Conservation (phyloP, 192 early-diverging fungal species). For the Chytriomyces sp. region DNA sequence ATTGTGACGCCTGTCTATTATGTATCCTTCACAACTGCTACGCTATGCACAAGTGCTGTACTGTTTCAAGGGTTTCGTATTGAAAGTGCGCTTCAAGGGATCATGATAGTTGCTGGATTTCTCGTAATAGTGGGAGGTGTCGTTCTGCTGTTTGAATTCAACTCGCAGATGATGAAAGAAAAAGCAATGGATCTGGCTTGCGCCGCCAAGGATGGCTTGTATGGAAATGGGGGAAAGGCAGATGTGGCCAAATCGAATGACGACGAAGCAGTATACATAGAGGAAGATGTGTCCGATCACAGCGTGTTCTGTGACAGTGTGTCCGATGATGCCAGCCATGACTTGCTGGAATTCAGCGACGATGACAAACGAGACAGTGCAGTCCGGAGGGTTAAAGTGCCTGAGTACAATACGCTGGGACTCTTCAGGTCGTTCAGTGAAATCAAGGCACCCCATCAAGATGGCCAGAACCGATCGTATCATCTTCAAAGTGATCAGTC, state of each 20-base stretch:
- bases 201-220: neutral
- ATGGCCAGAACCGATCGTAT: too few relatives aligned
- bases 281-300: constrained; percentile 11
- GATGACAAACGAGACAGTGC: neutral
- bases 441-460: too few relatives aligned
- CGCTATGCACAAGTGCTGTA: constrained; percentile 65
- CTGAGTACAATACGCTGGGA: too few relatives aligned
- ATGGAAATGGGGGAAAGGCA: neutral
- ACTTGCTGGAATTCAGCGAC: constrained; percentile 24
- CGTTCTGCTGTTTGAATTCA: constrained; percentile 53
- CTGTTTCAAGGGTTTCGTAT: constrained; percentile 65
- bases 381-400: too few relatives aligned
- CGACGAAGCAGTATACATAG: constrained; percentile 9
- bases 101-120: constrained; percentile 46
- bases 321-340: neutral
- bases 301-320: neutral
- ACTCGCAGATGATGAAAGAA: constrained; percentile 27
- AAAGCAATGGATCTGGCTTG: neutral
- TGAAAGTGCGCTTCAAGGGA: neutral
- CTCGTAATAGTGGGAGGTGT: constrained; percentile 55
- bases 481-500: too few relatives aligned
- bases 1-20: constrained; percentile 75
- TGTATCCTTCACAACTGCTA: constrained; percentile 69
- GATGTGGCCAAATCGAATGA: neutral
- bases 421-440: too few relatives aligned